These are phyloP conservation scores for Claviceps capensis DNA, from an alignment of 2,329 filamentous ascomycete species.

Conservation along the genomic window DNA sequence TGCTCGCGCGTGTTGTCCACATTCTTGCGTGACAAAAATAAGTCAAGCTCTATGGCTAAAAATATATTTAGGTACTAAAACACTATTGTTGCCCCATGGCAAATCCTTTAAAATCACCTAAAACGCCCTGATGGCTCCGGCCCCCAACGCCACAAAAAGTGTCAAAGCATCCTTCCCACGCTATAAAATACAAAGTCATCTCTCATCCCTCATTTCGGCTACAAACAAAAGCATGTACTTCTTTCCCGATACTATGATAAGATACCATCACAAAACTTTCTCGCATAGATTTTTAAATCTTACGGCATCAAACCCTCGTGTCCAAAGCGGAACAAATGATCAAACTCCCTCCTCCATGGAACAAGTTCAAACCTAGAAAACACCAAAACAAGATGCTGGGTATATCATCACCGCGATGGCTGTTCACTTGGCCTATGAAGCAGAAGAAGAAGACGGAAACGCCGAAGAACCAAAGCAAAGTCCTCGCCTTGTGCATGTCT, in stretches of 20 bases:
- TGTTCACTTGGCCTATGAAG: conserved; percentile 4
- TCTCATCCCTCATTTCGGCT: conserved; percentile 4
- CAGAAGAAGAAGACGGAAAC: conserved; percentile 11
- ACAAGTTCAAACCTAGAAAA: conserved; percentile 8
- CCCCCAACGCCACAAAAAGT: conserved; percentile 2
- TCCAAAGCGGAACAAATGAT: conserved; percentile 4
- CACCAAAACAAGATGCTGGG: conserved; percentile 11
- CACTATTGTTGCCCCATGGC: background rate
- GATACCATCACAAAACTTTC: conserved; percentile 4
- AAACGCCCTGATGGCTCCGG: background rate
- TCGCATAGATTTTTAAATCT: conserved; percentile 5
- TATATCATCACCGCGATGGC: conserved; percentile 16
- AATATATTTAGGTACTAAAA: conserved; percentile 6
- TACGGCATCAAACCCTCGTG: conserved; percentile 6
- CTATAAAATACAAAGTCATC: conserved; percentile 7
- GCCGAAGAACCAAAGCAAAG: conserved; percentile 16
- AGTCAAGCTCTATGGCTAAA: conserved; percentile 9
- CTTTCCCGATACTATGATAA: conserved; percentile 5
- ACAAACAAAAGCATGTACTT: conserved; percentile 5
- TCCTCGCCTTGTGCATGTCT: conserved; percentile 10
- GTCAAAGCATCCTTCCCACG: conserved; percentile 5
- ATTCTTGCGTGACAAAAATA: background rate
- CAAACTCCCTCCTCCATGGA: conserved; percentile 4
- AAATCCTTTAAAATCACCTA: conserved; percentile 4
- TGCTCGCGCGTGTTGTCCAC: background rate